Percentiles rank a stretch among this genome's conserved stretches.
Conservation (phyloP, 768 basidiomycete genomes). For the Hydnomerulius pinastri region DNA sequence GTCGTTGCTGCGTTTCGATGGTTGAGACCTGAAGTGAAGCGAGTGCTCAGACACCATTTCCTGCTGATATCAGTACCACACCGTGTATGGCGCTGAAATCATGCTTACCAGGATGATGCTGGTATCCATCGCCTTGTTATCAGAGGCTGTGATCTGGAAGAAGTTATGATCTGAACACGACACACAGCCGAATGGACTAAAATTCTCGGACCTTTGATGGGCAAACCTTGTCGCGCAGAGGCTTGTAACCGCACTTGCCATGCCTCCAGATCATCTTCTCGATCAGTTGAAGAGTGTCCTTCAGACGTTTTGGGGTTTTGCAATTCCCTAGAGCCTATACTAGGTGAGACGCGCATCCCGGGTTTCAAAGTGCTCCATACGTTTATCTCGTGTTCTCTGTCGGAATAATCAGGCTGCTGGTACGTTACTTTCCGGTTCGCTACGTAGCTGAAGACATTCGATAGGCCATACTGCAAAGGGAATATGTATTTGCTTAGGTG, state of each 20-base stretch:
- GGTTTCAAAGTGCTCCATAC: conserved; percentile 34
- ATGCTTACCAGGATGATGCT: conserved; percentile 60
- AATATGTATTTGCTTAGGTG: conserved; percentile 85
- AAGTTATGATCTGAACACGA: neutral
- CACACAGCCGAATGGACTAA: neutral
- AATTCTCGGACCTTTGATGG: conserved; percentile 66
- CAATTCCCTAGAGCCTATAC: conserved; percentile 42
- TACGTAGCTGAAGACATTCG: conserved; percentile 52
- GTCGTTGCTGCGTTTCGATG: conserved; percentile 35
- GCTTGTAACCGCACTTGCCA: conserved; percentile 66
- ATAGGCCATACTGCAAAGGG: conserved; percentile 72
- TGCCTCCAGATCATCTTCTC: conserved; percentile 70
- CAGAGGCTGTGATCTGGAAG: conserved; percentile 40
- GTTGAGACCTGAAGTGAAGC: conserved; percentile 56
- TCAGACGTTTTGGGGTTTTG: conserved; percentile 78
- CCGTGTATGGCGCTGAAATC: neutral
- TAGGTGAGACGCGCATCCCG: neutral
- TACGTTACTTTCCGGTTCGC: conserved; percentile 28
- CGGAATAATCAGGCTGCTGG: conserved; percentile 51
- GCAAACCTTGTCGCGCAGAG: conserved; percentile 65
- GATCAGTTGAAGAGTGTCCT: conserved; percentile 50
- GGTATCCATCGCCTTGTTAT: conserved; percentile 52
- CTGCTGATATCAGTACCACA: conserved; percentile 36
- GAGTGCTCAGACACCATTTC: conserved; percentile 77
- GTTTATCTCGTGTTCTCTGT: conserved; percentile 72